Conservation (phyloP, 192 early-diverging fungal genomes). For the Gryganskiella cystojenkinii region DNA sequence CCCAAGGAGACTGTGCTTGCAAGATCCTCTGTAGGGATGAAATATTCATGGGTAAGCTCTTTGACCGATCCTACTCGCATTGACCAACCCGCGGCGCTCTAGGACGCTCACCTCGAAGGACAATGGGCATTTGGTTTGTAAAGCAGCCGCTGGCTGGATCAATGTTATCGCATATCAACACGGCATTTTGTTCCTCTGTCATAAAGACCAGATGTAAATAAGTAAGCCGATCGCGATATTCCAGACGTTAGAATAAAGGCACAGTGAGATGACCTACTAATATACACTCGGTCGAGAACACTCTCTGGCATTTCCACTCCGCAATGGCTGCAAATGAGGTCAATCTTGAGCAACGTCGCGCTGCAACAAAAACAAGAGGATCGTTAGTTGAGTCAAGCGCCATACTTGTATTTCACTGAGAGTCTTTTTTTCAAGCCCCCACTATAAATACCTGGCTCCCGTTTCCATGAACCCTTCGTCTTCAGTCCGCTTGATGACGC, state of each 20-base stretch:
- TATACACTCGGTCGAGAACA: slow-evolving; percentile 42
- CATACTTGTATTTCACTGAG: neutral
- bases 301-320: slow-evolving; percentile 43
- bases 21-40: slow-evolving; percentile 20
- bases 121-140: slow-evolving; percentile 15
- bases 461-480: slow-evolving; percentile 51
- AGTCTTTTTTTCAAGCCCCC: neutral
- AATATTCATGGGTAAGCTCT: too few species aligned
- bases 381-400: neutral
- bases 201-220: neutral
- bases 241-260: neutral
- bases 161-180: neutral
- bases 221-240: neutral
- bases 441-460: slow-evolving; percentile 21
- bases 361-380: slow-evolving; percentile 14
- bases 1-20: slow-evolving; percentile 15
- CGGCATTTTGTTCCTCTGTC: slow-evolving; percentile 19
- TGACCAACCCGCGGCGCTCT: neutral
- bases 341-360: slow-evolving; percentile 30
- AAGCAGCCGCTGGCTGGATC: slow-evolving; percentile 15
- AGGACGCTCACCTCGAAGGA: slow-evolving; percentile 9
- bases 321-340: slow-evolving; percentile 44
- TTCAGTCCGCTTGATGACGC: slow-evolving; percentile 47
- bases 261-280: slow-evolving; percentile 13
- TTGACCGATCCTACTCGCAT: neutral